Percentiles rank a stretch among this genome's conserved stretches.
phyloP scores from a whole-genome alignment of 768 basidiomycete genomes.

The Chalciporus pseudorubinellus region DNA sequence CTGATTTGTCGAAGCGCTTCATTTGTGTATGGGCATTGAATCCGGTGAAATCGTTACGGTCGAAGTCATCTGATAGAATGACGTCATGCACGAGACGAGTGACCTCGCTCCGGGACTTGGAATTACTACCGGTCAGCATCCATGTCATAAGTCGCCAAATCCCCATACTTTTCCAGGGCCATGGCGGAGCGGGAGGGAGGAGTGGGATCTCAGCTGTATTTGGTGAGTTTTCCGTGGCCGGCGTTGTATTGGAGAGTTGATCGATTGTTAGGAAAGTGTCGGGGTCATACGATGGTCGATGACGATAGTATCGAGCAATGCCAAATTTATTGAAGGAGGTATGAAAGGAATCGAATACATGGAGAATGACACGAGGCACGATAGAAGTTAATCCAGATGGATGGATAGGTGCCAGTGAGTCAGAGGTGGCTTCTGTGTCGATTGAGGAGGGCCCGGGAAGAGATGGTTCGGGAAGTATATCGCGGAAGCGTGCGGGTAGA shows the following conservation, averaged over 20 bases:
- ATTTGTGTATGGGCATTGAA: constrained; percentile 14
- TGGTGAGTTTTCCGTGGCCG: no score
- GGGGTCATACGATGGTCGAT: no score
- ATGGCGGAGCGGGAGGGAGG: constrained; percentile 4
- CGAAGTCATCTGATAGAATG: constrained; percentile 4
- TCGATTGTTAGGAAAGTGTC: no score
- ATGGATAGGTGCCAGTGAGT: no score
- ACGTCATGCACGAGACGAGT: constrained; percentile 6
- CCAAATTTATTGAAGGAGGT: no score
- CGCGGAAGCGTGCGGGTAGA: constrained; percentile 8
- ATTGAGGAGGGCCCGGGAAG: background rate
- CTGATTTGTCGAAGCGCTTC: constrained; percentile 8
- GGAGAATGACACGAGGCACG: no score
- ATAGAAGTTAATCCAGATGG: no score
- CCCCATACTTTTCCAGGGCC: constrained; percentile 13
- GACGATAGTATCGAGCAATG: no score
- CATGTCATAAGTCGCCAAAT: constrained; percentile 15
- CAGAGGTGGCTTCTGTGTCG: no score
- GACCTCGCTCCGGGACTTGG: constrained; percentile 8
- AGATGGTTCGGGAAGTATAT: constrained; percentile 15
- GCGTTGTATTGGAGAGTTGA: no score
- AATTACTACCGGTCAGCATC: constrained; percentile 6
- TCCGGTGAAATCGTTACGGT: constrained; percentile 8
- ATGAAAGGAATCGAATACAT: no score
- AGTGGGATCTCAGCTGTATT: background rate